phyloP scores from a whole-genome alignment of 257 asterid genomes.

The Solanum chaucha region DNA sequence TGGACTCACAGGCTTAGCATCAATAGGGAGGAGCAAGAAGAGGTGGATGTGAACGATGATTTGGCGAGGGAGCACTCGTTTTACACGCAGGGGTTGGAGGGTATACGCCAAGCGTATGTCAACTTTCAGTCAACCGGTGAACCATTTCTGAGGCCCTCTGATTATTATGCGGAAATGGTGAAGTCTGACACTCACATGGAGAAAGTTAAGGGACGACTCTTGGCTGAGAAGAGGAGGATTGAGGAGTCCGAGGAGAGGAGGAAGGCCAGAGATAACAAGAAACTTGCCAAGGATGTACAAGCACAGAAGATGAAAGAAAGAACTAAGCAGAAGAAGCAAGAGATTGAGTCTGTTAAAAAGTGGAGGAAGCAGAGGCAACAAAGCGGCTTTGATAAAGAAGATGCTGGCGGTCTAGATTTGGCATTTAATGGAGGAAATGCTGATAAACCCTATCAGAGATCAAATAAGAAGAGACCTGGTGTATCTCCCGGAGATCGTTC shows the following conservation, averaged over 20 bases:
- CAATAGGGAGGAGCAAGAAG: constrained; percentile 49
- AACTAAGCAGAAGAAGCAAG: constrained; percentile 83
- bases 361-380: constrained; percentile 93
- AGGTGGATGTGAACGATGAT: constrained; percentile 73
- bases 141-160: constrained; percentile 72
- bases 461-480: constrained; percentile 61
- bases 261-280: constrained; percentile 81
- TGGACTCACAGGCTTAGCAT: constrained; percentile 75
- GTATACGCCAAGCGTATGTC: constrained; percentile 53
- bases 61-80: constrained; percentile 72
- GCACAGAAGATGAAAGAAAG: constrained; percentile 67
- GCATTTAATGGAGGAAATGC: constrained; percentile 58
- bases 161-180: constrained; percentile 92
- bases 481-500: constrained; percentile 82
- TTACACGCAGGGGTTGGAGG: constrained; percentile 81
- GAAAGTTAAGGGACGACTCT: constrained; percentile 75
- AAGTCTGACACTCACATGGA: constrained; percentile 85
- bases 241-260: constrained; percentile 91
- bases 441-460: constrained; percentile 28
- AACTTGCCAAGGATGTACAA: constrained; percentile 79
- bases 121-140: constrained; percentile 51
- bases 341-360: constrained; percentile 80
- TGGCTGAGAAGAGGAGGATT: constrained; percentile 63
- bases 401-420: constrained; percentile 37
- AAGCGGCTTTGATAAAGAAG: constrained; percentile 47